phyloP scores from a whole-genome alignment of 1,284 basidiomycete genomes.

The Malassezia globosa region DNA sequence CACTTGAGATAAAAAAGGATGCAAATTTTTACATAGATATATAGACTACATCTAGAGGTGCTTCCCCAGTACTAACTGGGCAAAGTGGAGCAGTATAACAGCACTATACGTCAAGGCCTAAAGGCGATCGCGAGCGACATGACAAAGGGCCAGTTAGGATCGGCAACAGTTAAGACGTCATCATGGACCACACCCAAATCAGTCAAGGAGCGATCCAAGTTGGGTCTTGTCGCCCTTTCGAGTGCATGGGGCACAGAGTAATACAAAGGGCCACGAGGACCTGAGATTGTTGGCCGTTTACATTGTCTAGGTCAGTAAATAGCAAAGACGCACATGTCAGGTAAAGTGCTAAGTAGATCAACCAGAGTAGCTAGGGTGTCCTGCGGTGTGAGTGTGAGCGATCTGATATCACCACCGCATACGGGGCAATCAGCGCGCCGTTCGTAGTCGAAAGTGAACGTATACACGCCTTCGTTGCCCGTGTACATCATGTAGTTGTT shows the following conservation, averaged over 20 bases:
- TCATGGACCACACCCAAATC: slow-evolving; percentile 67
- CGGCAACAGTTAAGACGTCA: slow-evolving; percentile 69
- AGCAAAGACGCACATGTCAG: slow-evolving; percentile 29
- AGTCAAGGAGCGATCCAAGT: slow-evolving; percentile 69
- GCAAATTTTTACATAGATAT: no score
- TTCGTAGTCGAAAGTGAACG: slow-evolving; percentile 93
- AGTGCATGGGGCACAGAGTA: slow-evolving; percentile 83
- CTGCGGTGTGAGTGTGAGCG: slow-evolving; percentile 13
- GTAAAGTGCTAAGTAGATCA: slow-evolving; percentile 25
- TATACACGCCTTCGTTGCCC: slow-evolving; percentile 91
- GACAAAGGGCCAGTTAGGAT: slow-evolving; percentile 69
- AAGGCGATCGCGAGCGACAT: slow-evolving; percentile 3
- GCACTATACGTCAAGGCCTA: slow-evolving; percentile 8
- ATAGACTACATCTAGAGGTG: no score
- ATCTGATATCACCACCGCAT: slow-evolving; percentile 67
- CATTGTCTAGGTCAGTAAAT: slow-evolving; percentile 23
- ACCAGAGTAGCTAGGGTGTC: slow-evolving; percentile 26
- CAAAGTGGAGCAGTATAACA: slow-evolving; percentile 1
- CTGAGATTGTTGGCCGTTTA: slow-evolving; percentile 25
- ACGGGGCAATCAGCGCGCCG: slow-evolving; percentile 87
- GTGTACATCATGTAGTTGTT: slow-evolving; percentile 89
- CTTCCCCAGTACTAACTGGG: background rate
- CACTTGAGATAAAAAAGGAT: no score
- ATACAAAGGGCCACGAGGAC: slow-evolving; percentile 57
- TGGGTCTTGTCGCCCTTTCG: slow-evolving; percentile 71